Evolutionary conservation across 805 yeast genomes (phyloP).

Genomic region (Ogataea nakhonphanomensis): DNA sequence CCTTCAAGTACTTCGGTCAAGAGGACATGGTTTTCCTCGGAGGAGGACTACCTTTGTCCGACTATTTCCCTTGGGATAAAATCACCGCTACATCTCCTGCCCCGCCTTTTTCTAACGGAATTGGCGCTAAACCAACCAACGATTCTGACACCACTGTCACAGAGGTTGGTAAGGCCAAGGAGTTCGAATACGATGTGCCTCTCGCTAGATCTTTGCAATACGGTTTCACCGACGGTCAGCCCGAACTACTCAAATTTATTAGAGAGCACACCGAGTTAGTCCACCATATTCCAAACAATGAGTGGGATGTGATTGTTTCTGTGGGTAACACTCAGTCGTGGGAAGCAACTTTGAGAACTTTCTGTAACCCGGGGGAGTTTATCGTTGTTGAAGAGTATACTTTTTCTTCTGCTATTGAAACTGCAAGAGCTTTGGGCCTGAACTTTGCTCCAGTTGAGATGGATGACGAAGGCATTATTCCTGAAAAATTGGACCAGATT

Average conservation of each 20-base stretch:
- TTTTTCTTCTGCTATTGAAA: conserved; percentile 70
- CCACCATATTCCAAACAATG: conserved; percentile 50
- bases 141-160: conserved; percentile 36
- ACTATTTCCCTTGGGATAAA: conserved; percentile 88
- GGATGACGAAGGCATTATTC: conserved; percentile 64
- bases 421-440: conserved; percentile 60
- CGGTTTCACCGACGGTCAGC: conserved; percentile 81
- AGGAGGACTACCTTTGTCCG: conserved; percentile 91
- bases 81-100: conserved; percentile 67
- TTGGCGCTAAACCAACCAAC: conserved; percentile 54
- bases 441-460: conserved; percentile 61
- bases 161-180: conserved; percentile 38
- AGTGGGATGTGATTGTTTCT: conserved; percentile 72
- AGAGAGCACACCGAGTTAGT: conserved; percentile 67
- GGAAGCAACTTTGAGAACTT: conserved; percentile 75
- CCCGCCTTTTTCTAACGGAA: conserved; percentile 77
- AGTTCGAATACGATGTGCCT: conserved; percentile 59
- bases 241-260: conserved; percentile 63
- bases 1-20: conserved; percentile 69
- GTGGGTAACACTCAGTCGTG: conserved; percentile 91
- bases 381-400: conserved; percentile 75
- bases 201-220: conserved; percentile 87
- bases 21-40: conserved; percentile 87
- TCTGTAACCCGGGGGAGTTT: conserved; percentile 56
- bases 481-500: conserved; percentile 50